Percentiles rank a stretch among this genome's conserved stretches.
Evolutionary conservation across 768 basidiomycete genomes (phyloP).

Genomic region (Tulasnella sp.): DNA sequence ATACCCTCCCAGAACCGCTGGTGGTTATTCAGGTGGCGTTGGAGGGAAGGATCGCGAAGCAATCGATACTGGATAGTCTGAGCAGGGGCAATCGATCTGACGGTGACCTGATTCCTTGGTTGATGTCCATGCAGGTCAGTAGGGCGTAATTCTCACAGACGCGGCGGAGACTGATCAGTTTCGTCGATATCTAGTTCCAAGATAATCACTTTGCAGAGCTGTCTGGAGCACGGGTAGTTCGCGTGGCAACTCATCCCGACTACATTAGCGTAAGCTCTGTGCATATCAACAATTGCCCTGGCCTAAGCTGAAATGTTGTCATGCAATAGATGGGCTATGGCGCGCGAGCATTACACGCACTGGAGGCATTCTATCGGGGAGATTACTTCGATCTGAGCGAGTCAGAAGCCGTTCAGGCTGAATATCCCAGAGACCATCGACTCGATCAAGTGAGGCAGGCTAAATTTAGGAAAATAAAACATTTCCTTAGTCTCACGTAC

Average conservation of each 20-base stretch:
- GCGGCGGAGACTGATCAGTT: not conserved
- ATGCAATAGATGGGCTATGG: slow-evolving; percentile 99
- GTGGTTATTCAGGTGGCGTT: slow-evolving; percentile 93
- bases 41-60: slow-evolving; percentile 84
- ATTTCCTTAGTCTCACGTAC: too few species aligned
- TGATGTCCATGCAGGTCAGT: slow-evolving; percentile 60
- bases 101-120: slow-evolving; percentile 98
- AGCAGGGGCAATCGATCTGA: slow-evolving; percentile 74
- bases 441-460: not conserved
- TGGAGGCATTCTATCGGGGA: slow-evolving; percentile 87
- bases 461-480: not conserved
- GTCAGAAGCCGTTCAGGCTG: slow-evolving; percentile 39
- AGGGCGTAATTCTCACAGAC: not conserved
- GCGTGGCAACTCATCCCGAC: slow-evolving; percentile 93
- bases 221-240: slow-evolving; percentile 82
- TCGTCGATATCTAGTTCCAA: slow-evolving; percentile 55
- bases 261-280: slow-evolving; percentile 62
- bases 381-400: slow-evolving; percentile 75
- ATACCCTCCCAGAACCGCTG: slow-evolving; percentile 85
- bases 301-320: too few species aligned
- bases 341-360: slow-evolving; percentile 69
- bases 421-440: slow-evolving; percentile 24
- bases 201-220: slow-evolving; percentile 87
- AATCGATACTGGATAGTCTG: slow-evolving; percentile 75
- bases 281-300: too few species aligned